Percentiles rank a stretch among this genome's conserved stretches.
Conservation (phyloP, 2,329 filamentous ascomycete species). For the Fonsecaea nubica region DNA sequence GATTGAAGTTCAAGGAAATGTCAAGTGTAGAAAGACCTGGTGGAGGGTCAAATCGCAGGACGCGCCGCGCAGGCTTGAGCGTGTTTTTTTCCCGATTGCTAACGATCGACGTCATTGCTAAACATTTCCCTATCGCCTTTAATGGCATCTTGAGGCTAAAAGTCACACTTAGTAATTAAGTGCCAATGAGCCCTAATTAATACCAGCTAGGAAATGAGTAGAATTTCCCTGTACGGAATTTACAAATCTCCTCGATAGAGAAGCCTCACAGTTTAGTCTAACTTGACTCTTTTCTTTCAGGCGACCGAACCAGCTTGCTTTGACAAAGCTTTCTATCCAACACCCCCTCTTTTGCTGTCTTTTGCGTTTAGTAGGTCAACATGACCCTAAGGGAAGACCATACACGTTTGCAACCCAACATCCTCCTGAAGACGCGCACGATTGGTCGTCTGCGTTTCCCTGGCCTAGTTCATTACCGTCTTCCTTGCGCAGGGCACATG, state of each 20-base stretch:
- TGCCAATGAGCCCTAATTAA: background rate
- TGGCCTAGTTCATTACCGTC: background rate
- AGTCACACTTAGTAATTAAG: background rate
- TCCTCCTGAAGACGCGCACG: background rate
- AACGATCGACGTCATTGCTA: background rate
- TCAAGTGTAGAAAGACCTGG: background rate
- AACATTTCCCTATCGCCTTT: background rate
- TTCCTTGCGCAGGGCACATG: background rate
- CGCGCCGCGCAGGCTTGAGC: background rate
- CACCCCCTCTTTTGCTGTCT: background rate
- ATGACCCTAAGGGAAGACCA: background rate
- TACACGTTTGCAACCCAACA: background rate
- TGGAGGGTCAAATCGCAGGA: background rate
- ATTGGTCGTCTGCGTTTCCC: background rate
- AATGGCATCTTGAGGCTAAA: background rate
- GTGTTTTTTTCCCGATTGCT: conserved; percentile 1
- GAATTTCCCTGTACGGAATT: background rate
- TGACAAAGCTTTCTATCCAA: background rate
- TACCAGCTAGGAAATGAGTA: background rate
- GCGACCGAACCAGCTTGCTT: too few relatives aligned
- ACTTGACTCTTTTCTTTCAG: too few relatives aligned
- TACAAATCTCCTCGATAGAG: background rate
- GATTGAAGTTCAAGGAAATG: background rate
- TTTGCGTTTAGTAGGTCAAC: background rate
- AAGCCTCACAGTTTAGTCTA: background rate